Evolutionary conservation across 1,284 basidiomycete genomes (phyloP).

Genomic region (Ceratobasidium sp.): DNA sequence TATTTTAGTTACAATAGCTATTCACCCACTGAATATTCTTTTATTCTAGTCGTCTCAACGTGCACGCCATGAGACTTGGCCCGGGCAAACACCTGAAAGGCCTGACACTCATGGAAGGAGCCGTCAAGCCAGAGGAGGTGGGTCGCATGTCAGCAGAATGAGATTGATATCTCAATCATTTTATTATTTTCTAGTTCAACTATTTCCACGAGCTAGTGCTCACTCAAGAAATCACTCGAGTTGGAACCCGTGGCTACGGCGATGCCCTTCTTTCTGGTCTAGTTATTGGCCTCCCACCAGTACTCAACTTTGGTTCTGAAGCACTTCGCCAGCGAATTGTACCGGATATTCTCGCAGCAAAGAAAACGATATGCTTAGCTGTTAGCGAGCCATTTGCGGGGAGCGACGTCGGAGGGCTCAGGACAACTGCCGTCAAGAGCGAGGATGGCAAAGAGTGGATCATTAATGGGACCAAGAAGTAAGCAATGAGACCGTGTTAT

Average conservation of each 20-base stretch:
- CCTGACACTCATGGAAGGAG: slow-evolving; percentile 79
- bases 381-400: slow-evolving; percentile 93
- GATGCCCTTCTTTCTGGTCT: slow-evolving; percentile 68
- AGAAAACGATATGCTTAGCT: slow-evolving; percentile 83
- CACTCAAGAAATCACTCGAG: slow-evolving; percentile 84
- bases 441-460: slow-evolving; percentile 83
- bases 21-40: not conserved
- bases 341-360: slow-evolving; percentile 81
- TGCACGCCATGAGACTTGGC: slow-evolving; percentile 65
- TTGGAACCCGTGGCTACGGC: slow-evolving; percentile 83
- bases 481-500: not conserved
- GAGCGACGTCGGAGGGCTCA: slow-evolving; percentile 85
- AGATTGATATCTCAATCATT: too few species aligned
- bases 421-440: slow-evolving; percentile 83
- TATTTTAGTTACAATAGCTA: not conserved
- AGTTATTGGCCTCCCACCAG: slow-evolving; percentile 74
- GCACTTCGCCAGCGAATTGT: slow-evolving; percentile 82
- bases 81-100: slow-evolving; percentile 82
- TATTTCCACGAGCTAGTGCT: slow-evolving; percentile 91
- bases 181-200: slow-evolving; percentile 62
- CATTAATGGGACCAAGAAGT: slow-evolving; percentile 85
- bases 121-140: slow-evolving; percentile 89
- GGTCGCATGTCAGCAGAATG: slow-evolving; percentile 56
- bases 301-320: slow-evolving; percentile 84
- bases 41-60: slow-evolving; percentile 52